These are phyloP conservation scores for Fusarium fujikuroi DNA, from an alignment of 2,329 filamentous ascomycete species.

Conservation along the genomic window DNA sequence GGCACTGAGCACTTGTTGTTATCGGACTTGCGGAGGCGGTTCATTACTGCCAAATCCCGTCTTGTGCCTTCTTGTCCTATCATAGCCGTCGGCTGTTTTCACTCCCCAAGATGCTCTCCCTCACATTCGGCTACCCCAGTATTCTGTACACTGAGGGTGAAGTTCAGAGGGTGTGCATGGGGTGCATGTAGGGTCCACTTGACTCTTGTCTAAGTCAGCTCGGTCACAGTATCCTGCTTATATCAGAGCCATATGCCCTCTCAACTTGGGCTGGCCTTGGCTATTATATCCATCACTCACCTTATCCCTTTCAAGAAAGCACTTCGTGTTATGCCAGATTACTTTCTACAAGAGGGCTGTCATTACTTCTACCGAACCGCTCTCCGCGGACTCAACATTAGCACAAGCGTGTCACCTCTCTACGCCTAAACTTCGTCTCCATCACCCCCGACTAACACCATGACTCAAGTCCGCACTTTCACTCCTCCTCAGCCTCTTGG, in stretches of 20 bases:
- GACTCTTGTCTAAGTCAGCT: slow-evolving; percentile 47
- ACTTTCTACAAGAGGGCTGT: slow-evolving; percentile 87
- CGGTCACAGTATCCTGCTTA: slow-evolving; percentile 43
- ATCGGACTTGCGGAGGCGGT: slow-evolving; percentile 44
- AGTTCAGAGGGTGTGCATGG: slow-evolving; percentile 38
- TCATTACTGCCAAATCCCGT: slow-evolving; percentile 11
- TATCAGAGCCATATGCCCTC: slow-evolving; percentile 42
- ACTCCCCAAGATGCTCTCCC: slow-evolving; percentile 15
- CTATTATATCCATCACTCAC: slow-evolving; percentile 15
- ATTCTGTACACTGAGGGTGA: background rate
- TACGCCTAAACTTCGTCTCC: slow-evolving; percentile 66
- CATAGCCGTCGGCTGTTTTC: slow-evolving; percentile 19
- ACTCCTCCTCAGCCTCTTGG: slow-evolving; percentile 78
- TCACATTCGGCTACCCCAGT: slow-evolving; percentile 18
- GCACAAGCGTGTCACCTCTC: slow-evolving; percentile 80
- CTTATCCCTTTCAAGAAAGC: slow-evolving; percentile 14
- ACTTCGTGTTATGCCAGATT: slow-evolving; percentile 76
- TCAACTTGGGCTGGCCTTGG: slow-evolving; percentile 6
- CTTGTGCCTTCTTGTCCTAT: slow-evolving; percentile 24
- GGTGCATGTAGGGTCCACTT: slow-evolving; percentile 43
- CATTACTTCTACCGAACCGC: slow-evolving; percentile 95
- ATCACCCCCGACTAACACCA: slow-evolving; percentile 46
- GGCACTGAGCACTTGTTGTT: slow-evolving; percentile 28
- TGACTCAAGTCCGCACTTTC: slow-evolving; percentile 53
- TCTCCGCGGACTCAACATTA: slow-evolving; percentile 84